These are phyloP conservation scores for Piromyces finnis DNA, from an alignment of 192 early-diverging fungal genomes.

Conservation along the genomic window DNA sequence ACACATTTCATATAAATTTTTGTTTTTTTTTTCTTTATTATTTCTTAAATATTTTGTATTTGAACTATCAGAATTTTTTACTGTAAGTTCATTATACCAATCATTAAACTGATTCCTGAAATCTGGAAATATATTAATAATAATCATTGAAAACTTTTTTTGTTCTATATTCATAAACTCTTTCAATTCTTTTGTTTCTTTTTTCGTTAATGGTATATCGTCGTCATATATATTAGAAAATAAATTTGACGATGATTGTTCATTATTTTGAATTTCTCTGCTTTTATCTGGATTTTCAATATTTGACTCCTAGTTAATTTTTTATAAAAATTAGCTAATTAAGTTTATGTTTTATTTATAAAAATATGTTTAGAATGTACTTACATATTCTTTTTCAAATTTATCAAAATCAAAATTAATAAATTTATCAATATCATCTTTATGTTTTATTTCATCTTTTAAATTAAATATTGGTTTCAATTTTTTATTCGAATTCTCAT, in stretches of 20 bases:
- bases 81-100: not conserved
- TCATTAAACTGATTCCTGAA: not conserved
- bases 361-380: too few species aligned
- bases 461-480: not conserved
- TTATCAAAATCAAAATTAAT: not conserved
- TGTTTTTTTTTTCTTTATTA: not conserved
- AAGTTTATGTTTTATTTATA: too few species aligned
- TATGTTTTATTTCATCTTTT: not conserved
- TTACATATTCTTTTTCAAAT: not conserved
- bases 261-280: not conserved
- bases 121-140: not conserved
- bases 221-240: not conserved
- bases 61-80: not conserved
- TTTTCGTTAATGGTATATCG: not conserved
- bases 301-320: too few species aligned
- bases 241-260: not conserved
- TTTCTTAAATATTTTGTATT: not conserved
- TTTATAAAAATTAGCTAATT: too few species aligned
- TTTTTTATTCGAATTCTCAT: not conserved
- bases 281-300: too few species aligned
- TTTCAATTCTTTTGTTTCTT: not conserved
- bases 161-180: not conserved
- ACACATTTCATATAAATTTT: not conserved
- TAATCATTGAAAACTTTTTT: not conserved
- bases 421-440: not conserved